Percentiles rank a stretch among this genome's conserved stretches.
Conservation (phyloP, 139 green algal genomes). For the Ostreobium quekettii region DNA sequence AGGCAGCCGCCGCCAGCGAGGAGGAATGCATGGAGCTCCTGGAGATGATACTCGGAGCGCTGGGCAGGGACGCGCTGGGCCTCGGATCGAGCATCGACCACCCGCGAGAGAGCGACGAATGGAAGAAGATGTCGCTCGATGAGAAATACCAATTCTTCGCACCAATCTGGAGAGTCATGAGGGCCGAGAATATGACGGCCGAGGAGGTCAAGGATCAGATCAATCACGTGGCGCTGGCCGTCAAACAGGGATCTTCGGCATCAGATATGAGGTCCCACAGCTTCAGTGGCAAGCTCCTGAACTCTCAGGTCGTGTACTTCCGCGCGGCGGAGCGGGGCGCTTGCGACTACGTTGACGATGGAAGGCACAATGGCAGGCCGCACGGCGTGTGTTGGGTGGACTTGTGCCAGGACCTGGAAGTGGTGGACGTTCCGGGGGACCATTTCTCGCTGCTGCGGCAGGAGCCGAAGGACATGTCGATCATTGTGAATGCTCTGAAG, state of each 20-base stretch:
- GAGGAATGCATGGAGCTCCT: conserved; percentile 76
- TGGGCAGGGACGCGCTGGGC: conserved; percentile 69
- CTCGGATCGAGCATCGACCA: conserved; percentile 65
- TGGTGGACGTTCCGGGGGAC: conserved; percentile 64
- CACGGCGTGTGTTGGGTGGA: conserved; percentile 69
- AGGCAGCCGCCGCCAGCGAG: conserved; percentile 46
- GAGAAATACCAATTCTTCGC: conserved; percentile 80
- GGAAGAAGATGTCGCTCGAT: conserved; percentile 41
- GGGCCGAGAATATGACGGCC: conserved; percentile 59
- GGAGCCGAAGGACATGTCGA: conserved; percentile 43
- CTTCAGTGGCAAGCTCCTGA: conserved; percentile 10
- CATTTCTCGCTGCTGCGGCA: conserved; percentile 81
- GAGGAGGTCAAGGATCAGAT: conserved; percentile 59
- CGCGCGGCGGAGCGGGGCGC: conserved; percentile 45
- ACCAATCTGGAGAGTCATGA: conserved; percentile 83
- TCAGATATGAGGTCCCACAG: conserved; percentile 10
- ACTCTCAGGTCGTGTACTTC: conserved; percentile 63
- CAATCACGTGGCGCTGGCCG: conserved; percentile 58
- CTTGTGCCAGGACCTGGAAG: conserved; percentile 54
- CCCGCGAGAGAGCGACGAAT: conserved; percentile 70
- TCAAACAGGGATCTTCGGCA: conserved; percentile 56
- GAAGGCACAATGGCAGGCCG: conserved; percentile 32
- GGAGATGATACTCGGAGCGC: conserved; percentile 84
- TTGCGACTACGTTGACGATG: conserved; percentile 79
- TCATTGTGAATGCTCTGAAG: conserved; percentile 45